A percentile compares a stretch with the other conserved stretches of the same genome.
Conservation (phyloP, 164 flowering plant genomes). For the Amborella trichopoda region DNA sequence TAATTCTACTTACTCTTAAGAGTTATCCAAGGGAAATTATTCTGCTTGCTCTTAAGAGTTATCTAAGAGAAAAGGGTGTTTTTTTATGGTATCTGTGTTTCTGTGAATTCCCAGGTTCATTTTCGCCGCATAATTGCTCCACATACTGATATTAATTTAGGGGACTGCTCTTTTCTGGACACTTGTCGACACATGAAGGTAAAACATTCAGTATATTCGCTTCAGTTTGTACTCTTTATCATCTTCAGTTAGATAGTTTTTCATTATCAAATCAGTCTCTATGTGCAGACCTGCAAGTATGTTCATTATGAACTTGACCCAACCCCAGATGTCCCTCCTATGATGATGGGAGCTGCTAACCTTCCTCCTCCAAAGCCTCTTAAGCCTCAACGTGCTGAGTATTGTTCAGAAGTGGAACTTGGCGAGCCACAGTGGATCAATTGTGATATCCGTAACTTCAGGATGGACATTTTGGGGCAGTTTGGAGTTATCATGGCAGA, state of each 20-base stretch:
- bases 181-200: slow-evolving; percentile 99
- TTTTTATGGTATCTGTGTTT: no score
- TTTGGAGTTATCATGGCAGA: slow-evolving; percentile 99
- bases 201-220: background rate
- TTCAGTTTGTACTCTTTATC: background rate
- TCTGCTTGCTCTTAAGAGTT: no score
- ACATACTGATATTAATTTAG: slow-evolving; percentile 86
- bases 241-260: background rate
- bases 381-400: slow-evolving; percentile 83
- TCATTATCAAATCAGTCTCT: slow-evolving; percentile 3
- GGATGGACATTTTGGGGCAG: slow-evolving; percentile 94
- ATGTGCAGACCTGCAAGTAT: slow-evolving; percentile 84
- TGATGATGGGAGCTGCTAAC: slow-evolving; percentile 46
- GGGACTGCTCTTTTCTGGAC: slow-evolving; percentile 96
- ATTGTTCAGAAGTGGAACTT: slow-evolving; percentile 95
- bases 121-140: slow-evolving; percentile 88
- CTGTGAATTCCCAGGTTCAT: slow-evolving; percentile 84
- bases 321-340: slow-evolving; percentile 57
- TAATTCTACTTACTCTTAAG: no score
- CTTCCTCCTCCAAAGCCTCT: slow-evolving; percentile 46
- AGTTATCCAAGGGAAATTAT: no score
- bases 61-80: no score
- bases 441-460: slow-evolving; percentile 80
- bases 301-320: slow-evolving; percentile 97
- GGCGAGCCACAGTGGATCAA: slow-evolving; percentile 97